Base-by-base conservation (phyloP, 345 rosid species). In the Acer campestre region DNA sequence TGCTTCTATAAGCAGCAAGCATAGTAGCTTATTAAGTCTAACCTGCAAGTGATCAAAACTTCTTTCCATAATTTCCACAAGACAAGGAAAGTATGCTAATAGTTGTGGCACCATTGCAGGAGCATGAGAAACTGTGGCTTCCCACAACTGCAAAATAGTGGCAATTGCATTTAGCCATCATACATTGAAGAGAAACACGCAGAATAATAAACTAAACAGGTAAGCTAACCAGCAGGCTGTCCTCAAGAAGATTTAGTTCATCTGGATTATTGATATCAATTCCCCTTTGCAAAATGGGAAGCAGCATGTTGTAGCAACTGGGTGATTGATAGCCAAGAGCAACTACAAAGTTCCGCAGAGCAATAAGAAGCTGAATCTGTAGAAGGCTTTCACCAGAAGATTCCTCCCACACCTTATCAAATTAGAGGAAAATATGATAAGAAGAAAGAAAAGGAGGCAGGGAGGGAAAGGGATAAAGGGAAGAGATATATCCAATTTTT, bases 41-140 rank as follows among this genome's bases (percentile, higher is more conserved):
- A 96, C 99, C 98, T 94, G 90, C 81, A 96, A 89, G 78, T 96
- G 97, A 82, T 96, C 98, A 51, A 96, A 96, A 81, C 92, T 92
- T 86, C 90, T 92, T 81, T 94, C 98, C 87, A 92, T 79, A 77
- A 96, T 88, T 67, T 89, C 95, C 80, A 90, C 85, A 77, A 94
- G 84, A 81, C 89, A 88, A 23, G 98, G 93, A 80, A 96, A 96
- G 84, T 72, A 91, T 73, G 91, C 79, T 68, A 92, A 80, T 66
- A 96, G 81, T 81, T 91, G 99, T 82, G 98, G 95, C 75, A 87
- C 95, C 97, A 94, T 90, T 66, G 87, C 80, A 25, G 99, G 98
- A 74, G 99, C 97, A 83, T 94, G 88, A 78, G 92, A 89, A 82
- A 96, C 86, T 59, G 97, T 88, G 61, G 94, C 91, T 77, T 96